Percentiles rank a stretch among this genome's conserved stretches.
Conservation (phyloP, 768 basidiomycete species). For the Rhodotorula kratochvilovae region DNA sequence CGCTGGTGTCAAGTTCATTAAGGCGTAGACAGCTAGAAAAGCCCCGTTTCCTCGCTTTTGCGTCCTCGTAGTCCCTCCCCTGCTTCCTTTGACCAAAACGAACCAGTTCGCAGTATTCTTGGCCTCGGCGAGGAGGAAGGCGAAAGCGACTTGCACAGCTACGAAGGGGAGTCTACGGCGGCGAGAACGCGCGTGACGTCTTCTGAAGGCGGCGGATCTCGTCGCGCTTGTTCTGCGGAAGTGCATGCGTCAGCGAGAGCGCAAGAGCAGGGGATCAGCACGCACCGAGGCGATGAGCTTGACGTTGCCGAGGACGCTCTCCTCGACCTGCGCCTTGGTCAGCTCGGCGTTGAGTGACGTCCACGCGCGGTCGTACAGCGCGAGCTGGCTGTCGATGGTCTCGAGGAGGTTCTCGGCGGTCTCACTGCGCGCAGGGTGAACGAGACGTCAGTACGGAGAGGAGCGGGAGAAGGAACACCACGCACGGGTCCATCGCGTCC, state of each 20-base stretch:
- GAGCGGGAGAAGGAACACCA: not conserved
- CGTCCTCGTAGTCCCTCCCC: not conserved
- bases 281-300: not conserved
- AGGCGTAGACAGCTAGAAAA: not conserved
- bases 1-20: slow-evolving; percentile 23
- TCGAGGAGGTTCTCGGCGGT: not conserved
- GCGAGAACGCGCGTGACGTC: too few species aligned
- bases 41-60: not conserved
- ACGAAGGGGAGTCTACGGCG: too few species aligned
- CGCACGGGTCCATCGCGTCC: not conserved
- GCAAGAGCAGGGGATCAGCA: not conserved
- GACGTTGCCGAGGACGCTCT: slow-evolving; percentile 2
- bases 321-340: slow-evolving; percentile 1
- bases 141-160: too few species aligned
- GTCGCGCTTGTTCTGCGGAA: not conserved
- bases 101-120: too few species aligned
- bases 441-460: not conserved
- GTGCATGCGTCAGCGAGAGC: not conserved
- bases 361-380: not conserved
- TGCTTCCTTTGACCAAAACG: not conserved
- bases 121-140: too few species aligned
- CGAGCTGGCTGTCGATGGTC: not conserved
- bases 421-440: not conserved
- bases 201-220: not conserved
- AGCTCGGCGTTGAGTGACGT: not conserved